Evolutionary conservation across 164 flowering plant genomes (phyloP).

Genomic region (Brasenia schreberi): DNA sequence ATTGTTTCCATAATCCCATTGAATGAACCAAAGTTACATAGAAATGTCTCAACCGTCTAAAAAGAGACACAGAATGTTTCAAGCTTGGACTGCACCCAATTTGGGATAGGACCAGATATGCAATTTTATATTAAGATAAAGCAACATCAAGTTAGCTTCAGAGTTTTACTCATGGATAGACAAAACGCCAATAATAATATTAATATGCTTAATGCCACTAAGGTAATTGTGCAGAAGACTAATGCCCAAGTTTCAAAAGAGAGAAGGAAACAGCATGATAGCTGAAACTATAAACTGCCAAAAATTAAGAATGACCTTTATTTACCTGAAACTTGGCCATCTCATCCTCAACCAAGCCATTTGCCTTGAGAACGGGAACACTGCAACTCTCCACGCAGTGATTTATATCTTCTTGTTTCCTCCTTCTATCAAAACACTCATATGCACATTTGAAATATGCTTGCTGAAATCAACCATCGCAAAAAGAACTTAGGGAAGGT

Average conservation of each 20-base stretch:
- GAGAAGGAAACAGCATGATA: too few relatives aligned
- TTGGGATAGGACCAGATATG: too few relatives aligned
- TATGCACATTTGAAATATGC: conserved; percentile 92
- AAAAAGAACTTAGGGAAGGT: neutral
- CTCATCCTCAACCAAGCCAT: conserved; percentile 62
- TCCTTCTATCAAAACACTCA: conserved; percentile 85
- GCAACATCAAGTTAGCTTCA: too few relatives aligned
- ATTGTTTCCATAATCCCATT: too few relatives aligned
- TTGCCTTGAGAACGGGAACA: conserved; percentile 67
- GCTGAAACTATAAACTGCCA: neutral
- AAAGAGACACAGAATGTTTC: too few relatives aligned
- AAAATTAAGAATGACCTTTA: neutral
- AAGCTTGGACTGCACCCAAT: too few relatives aligned
- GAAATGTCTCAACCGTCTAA: too few relatives aligned
- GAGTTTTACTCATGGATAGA: too few relatives aligned
- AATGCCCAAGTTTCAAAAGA: neutral
- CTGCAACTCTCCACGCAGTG: conserved; percentile 86
- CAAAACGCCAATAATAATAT: too few relatives aligned
- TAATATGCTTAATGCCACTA: too few relatives aligned
- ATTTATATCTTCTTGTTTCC: conserved; percentile 55
- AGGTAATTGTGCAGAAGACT: neutral
- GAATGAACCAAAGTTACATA: too few relatives aligned
- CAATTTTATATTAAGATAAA: too few relatives aligned
- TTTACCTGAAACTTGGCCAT: conserved; percentile 86
- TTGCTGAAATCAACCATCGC: conserved; percentile 40